phyloP scores from a whole-genome alignment of 805 yeast species.

The Wickerhamomyces xylosicus region DNA sequence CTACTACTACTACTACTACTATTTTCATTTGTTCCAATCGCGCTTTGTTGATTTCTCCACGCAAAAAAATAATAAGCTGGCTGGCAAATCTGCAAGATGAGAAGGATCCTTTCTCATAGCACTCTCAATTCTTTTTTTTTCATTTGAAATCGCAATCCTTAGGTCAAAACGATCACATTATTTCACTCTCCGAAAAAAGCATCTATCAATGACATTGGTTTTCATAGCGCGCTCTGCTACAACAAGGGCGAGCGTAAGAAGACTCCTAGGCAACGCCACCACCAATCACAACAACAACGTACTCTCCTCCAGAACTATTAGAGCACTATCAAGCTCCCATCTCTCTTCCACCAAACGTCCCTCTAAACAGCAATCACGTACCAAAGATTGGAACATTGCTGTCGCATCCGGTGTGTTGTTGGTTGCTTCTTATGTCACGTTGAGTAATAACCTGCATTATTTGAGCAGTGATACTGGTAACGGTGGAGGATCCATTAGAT shows the following conservation, averaged over 20 bases:
- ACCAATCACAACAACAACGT: not conserved
- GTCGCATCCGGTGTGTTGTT: constrained; percentile 20
- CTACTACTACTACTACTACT: too few relatives aligned
- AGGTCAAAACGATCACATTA: too few relatives aligned
- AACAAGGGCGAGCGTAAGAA: not conserved
- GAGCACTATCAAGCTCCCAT: not conserved
- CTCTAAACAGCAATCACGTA: not conserved
- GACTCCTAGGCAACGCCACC: not conserved
- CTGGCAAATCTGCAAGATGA: too few relatives aligned
- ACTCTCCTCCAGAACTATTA: not conserved
- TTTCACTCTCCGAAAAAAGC: too few relatives aligned
- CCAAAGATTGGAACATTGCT: constrained; percentile 15
- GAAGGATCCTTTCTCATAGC: too few relatives aligned
- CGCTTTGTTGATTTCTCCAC: too few relatives aligned
- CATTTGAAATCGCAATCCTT: too few relatives aligned
- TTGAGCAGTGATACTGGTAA: constrained; percentile 16
- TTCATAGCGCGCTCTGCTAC: not conserved
- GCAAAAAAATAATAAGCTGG: too few relatives aligned
- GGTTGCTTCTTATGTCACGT: constrained; percentile 18
- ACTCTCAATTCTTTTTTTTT: too few relatives aligned
- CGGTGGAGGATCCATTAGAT: not conserved
- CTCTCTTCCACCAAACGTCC: not conserved
- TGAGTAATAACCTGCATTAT: constrained; percentile 13
- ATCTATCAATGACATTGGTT: not conserved
- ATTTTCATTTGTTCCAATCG: too few relatives aligned